Conservation (phyloP, 1,284 basidiomycete species). For the Irpex sp. region DNA sequence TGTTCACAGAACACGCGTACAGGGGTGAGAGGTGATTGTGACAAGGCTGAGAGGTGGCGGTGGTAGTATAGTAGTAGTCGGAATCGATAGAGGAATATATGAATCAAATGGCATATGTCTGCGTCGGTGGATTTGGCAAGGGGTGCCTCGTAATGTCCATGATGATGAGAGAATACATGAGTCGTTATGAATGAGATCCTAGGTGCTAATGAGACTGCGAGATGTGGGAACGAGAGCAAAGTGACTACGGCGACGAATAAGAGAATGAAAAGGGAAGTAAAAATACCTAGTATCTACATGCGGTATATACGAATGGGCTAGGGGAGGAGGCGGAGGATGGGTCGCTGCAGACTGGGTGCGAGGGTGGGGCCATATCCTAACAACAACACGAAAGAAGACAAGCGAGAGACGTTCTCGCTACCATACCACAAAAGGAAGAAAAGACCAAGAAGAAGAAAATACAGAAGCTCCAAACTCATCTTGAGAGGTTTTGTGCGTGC, state of each 20-base stretch:
- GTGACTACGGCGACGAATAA: background rate
- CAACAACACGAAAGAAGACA: background rate
- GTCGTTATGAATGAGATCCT: background rate
- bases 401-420: background rate
- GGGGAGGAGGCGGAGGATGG: background rate
- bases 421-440: background rate
- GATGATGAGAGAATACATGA: background rate
- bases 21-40: background rate
- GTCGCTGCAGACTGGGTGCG: background rate
- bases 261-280: background rate
- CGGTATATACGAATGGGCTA: background rate
- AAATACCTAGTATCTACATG: slow-evolving; percentile 1
- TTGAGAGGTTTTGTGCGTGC: background rate
- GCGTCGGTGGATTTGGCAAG: background rate
- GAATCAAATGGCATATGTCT: background rate
- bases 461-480: slow-evolving; percentile 12
- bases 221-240: background rate
- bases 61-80: background rate
- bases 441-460: background rate
- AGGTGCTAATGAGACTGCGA: background rate
- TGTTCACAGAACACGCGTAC: background rate
- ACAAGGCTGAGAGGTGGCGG: background rate
- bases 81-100: background rate
- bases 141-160: background rate
- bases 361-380: background rate